Base-by-base conservation (phyloP, 768 basidiomycete genomes). In the Multifurca ochricompacta region DNA sequence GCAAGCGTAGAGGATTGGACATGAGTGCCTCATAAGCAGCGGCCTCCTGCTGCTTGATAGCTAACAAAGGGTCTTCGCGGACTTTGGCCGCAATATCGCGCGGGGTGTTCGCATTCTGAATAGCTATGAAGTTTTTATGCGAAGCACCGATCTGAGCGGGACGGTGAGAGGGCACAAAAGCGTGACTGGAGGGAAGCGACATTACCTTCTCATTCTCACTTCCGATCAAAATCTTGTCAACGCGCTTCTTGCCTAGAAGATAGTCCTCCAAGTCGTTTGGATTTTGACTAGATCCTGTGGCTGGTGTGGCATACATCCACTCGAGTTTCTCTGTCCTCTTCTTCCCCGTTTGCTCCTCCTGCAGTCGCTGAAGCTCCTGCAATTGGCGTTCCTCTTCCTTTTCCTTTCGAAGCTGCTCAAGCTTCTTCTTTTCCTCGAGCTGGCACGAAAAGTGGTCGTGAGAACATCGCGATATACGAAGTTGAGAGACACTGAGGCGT, bases 221-320 rank as follows among this genome's bases (percentile, higher is more conserved):
- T 25, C 82, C 92, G 23, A 82, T 91, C 62, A 99, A 69, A 28
- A 96, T 88, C 71, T 97, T 93, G 68, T 99, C 96, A 1, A 99
- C 95, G 56, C 96, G 74, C 73, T 94, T 96, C 80, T 97, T 98
- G 23, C 96, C 96, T 28, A 99, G 77, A 1, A 99, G 73, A 68
- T 99, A 99, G 63, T 94, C 92, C 73, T 99, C 96, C 61, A 98
- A 69, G 58, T 98, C 95, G 62, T 92, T 95, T 30, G 86, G 68
- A 65, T 92, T 93, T 62, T 87, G 81, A 49, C 73, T 85, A 57
- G 77, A 85, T n/a, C 94, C 94, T 3, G 87, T 84, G 1, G 92
- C 91, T 4, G 96, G 96, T 1, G 95, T 96, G n/a, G 95, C 76
- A 72, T 98, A 99, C 91, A 99, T 95, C 96, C 96, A 99, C 68